Evolutionary conservation across 108 stramenopile genomes (phyloP).

Genomic region (Nitzschia palea): DNA sequence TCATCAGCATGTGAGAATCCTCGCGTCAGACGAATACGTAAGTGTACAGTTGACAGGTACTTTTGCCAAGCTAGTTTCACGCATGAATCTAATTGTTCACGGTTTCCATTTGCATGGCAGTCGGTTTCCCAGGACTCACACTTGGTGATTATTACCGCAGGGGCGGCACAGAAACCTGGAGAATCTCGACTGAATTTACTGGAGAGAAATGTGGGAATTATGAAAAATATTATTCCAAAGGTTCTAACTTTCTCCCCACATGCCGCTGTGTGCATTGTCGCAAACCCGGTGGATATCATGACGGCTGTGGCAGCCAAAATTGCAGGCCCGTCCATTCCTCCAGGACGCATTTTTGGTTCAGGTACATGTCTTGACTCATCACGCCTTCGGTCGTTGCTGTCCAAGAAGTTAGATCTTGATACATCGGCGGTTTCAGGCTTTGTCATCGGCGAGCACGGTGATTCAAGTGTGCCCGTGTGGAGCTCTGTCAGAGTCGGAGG

Average conservation of each 20-base stretch:
- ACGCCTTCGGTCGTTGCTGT: constrained; percentile 46
- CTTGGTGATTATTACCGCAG: constrained; percentile 58
- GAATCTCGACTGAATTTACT: constrained; percentile 48
- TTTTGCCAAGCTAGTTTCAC: not conserved
- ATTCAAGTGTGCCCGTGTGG: constrained; percentile 53
- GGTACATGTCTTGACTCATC: constrained; percentile 49
- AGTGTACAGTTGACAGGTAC: too few relatives aligned
- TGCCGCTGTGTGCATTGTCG: constrained; percentile 44
- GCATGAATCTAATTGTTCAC: not conserved
- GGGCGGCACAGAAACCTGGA: constrained; percentile 47
- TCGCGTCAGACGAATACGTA: constrained; percentile 37
- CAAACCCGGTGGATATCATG: constrained; percentile 61
- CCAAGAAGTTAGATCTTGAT: constrained; percentile 32
- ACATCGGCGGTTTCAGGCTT: constrained; percentile 34
- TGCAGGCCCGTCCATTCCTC: constrained; percentile 44
- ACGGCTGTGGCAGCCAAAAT: constrained; percentile 49
- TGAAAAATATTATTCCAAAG: constrained; percentile 48
- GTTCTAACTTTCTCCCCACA: constrained; percentile 42
- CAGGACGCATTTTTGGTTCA: constrained; percentile 47
- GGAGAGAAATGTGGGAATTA: constrained; percentile 40
- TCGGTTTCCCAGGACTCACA: constrained; percentile 31
- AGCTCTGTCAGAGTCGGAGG: constrained; percentile 46
- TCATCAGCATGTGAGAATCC: constrained; percentile 27
- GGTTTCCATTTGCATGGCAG: not conserved
- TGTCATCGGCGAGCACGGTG: constrained; percentile 63